phyloP scores from a whole-genome alignment of 352 stramenopile species.

The Globisporangium polare region DNA sequence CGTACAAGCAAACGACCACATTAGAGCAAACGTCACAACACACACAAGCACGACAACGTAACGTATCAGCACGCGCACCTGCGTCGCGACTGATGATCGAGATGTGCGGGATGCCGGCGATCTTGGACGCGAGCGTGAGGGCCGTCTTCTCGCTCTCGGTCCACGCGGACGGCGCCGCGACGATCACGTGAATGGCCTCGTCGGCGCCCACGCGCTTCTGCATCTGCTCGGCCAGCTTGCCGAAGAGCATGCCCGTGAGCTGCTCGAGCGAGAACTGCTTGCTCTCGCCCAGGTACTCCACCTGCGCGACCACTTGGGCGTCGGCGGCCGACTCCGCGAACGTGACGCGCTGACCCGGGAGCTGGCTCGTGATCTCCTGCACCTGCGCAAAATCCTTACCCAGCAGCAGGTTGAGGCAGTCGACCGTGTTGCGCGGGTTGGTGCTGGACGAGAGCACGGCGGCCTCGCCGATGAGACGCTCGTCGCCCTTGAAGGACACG shows the following conservation, averaged over 20 bases:
- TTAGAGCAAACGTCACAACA: no score
- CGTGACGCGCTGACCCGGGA: constrained; percentile 46
- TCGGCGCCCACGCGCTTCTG: constrained; percentile 40
- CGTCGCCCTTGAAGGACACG: constrained; percentile 85
- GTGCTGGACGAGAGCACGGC: constrained; percentile 82
- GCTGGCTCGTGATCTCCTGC: constrained; percentile 29
- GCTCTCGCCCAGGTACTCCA: constrained; percentile 56
- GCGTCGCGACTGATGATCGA: constrained; percentile 48
- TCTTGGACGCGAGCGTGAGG: constrained; percentile 43
- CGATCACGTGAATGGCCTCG: constrained; percentile 46
- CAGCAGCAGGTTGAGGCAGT: constrained; percentile 61
- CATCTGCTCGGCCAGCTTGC: constrained; percentile 68
- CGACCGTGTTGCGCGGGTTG: constrained; percentile 81
- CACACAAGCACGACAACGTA: no score
- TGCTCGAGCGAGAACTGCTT: constrained; percentile 67
- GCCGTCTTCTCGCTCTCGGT: constrained; percentile 41
- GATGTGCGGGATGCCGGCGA: constrained; percentile 57
- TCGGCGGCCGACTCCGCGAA: constrained; percentile 28
- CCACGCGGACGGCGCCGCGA: constrained; percentile 71
- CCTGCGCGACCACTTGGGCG: constrained; percentile 37
- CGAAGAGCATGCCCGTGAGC: constrained; percentile 73
- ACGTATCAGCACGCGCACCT: no score
- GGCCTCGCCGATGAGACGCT: constrained; percentile 80
- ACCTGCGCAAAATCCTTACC: constrained; percentile 51
- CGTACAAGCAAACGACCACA: no score